These are phyloP conservation scores for Westerdykella sp. DNA, from an alignment of 2,329 filamentous ascomycete species.

Conservation along the genomic window DNA sequence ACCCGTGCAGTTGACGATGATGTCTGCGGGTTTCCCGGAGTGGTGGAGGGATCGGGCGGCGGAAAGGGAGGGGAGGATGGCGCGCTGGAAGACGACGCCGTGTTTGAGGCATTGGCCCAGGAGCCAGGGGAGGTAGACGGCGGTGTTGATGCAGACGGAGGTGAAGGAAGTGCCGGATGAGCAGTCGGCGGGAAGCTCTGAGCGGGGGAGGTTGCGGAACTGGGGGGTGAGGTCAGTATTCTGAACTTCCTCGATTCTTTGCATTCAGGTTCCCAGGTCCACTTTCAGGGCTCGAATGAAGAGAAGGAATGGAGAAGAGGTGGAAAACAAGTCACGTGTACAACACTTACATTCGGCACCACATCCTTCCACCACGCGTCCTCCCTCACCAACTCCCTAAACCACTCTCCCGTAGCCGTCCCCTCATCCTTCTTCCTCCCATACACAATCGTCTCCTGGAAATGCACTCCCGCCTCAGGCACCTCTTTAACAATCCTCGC, in stretches of 20 bases:
- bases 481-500: conserved; percentile 49
- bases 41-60: conserved; percentile 61
- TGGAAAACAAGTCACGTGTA: conserved; percentile 16
- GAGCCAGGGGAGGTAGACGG: conserved; percentile 82
- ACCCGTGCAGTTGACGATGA: conserved; percentile 82
- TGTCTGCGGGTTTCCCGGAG: conserved; percentile 52
- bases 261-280: no score
- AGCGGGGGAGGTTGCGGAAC: conserved; percentile 56
- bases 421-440: conserved; percentile 59
- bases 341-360: conserved; percentile 56
- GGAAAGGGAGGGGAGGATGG: conserved; percentile 56
- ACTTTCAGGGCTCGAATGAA: neutral
- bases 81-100: conserved; percentile 54
- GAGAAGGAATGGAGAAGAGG: neutral
- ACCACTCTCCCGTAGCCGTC: conserved; percentile 50
- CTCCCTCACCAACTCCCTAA: conserved; percentile 60
- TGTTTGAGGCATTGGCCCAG: conserved; percentile 69
- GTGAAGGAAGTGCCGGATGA: conserved; percentile 71
- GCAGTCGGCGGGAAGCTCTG: conserved; percentile 54
- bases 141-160: conserved; percentile 86
- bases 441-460: conserved; percentile 56
- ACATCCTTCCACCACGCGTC: conserved; percentile 69
- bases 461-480: conserved; percentile 74
- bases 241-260: no score
- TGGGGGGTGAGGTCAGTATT: conserved; percentile 15